Percentiles rank a stretch among this genome's conserved stretches.
Conservation (phyloP, 306 rosid genomes). For the Acacia acuminata region DNA sequence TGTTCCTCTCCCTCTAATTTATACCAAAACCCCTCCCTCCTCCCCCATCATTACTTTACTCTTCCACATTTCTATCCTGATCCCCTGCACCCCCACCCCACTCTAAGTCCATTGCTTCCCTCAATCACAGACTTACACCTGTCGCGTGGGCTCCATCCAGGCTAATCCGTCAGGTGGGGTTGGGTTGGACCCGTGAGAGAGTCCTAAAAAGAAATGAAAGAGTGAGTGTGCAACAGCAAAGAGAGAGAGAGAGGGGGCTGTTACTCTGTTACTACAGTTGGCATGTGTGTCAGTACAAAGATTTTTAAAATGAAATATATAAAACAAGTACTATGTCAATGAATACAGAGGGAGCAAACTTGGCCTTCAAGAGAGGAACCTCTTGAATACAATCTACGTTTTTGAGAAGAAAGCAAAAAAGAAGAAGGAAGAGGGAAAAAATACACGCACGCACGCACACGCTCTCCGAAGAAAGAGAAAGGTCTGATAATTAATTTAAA, state of each 20-base stretch:
- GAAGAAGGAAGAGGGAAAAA: not conserved
- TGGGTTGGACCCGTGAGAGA: slow-evolving; percentile 25
- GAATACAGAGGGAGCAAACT: slow-evolving; percentile 58
- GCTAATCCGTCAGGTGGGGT: slow-evolving; percentile 11
- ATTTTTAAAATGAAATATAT: not conserved
- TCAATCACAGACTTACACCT: slow-evolving; percentile 31
- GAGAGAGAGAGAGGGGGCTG: slow-evolving; percentile 21
- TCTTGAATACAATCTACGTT: slow-evolving; percentile 36
- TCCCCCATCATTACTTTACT: not conserved
- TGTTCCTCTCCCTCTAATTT: slow-evolving; percentile 47
- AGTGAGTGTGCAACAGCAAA: slow-evolving; percentile 69
- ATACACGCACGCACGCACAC: not conserved
- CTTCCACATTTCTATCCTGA: not conserved
- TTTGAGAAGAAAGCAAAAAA: not conserved
- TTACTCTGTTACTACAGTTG: slow-evolving; percentile 45
- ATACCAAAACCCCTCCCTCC: slow-evolving; percentile 28
- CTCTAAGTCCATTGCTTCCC: not conserved
- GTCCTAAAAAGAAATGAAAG: slow-evolving; percentile 51
- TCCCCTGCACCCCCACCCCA: slow-evolving; percentile 18
- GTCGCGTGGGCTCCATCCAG: not conserved
- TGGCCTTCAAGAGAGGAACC: slow-evolving; percentile 70
- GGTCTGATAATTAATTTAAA: not conserved
- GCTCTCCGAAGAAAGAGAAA: not conserved
- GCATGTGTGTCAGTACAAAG: slow-evolving; percentile 69
- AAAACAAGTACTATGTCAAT: slow-evolving; percentile 40